Evolutionary conservation across 257 asterid species (phyloP).

Genomic region (Verbascum thapsus): DNA sequence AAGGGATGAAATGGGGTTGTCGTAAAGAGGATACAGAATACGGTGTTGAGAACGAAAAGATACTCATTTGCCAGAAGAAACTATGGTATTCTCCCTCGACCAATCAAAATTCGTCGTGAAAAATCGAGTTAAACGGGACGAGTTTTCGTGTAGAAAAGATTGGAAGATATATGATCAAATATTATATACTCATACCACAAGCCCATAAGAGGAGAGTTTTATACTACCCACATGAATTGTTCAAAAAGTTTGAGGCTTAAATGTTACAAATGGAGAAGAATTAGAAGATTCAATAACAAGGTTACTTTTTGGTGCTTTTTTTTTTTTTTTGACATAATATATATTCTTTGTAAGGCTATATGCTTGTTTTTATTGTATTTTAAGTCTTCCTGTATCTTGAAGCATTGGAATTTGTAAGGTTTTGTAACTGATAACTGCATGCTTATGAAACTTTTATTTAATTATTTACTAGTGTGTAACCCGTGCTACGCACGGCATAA

Average conservation of each 20-base stretch:
- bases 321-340: conserved; percentile 31
- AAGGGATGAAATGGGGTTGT: conserved; percentile 94
- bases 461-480: too few relatives aligned
- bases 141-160: conserved; percentile 36
- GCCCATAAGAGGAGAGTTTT: conserved; percentile 37
- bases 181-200: conserved; percentile 29
- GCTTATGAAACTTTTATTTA: conserved; percentile 17
- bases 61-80: conserved; percentile 94
- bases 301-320: conserved; percentile 25
- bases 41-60: conserved; percentile 64
- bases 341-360: conserved; percentile 54
- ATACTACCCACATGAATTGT: conserved; percentile 28
- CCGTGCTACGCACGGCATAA: too few relatives aligned
- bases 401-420: conserved; percentile 37
- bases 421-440: conserved; percentile 21
- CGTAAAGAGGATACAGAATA: conserved; percentile 81
- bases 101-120: conserved; percentile 51
- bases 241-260: conserved; percentile 25
- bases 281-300: conserved; percentile 40
- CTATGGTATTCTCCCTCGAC: conserved; percentile 89
- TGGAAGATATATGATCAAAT: conserved; percentile 1
- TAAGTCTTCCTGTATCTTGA: conserved; percentile 27
- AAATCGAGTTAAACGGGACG: conserved; percentile 12
- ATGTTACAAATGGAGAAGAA: conserved; percentile 35
- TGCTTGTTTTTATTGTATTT: conserved; percentile 30